These are phyloP conservation scores for Globisporangium camurandrum DNA, from an alignment of 352 stramenopile genomes.

Conservation along the genomic window DNA sequence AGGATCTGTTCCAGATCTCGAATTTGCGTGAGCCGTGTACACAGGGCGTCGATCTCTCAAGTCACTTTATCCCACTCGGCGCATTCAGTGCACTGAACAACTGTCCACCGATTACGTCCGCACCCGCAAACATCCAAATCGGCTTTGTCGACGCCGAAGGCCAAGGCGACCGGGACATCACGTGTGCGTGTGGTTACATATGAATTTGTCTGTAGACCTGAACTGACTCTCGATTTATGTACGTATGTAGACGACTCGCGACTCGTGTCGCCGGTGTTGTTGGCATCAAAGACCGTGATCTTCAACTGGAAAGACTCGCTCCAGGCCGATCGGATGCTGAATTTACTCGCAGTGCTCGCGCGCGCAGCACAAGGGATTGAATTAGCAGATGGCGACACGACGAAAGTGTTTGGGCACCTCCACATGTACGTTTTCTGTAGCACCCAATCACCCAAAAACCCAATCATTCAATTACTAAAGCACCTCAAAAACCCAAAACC, in stretches of 20 bases:
- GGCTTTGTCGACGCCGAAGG: constrained; percentile 83
- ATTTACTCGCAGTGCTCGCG: constrained; percentile 70
- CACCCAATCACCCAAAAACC: neutral
- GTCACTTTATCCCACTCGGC: constrained; percentile 60
- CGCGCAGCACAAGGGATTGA: constrained; percentile 79
- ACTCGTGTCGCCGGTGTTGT: constrained; percentile 73
- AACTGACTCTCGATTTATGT: neutral
- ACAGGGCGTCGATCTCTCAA: constrained; percentile 77
- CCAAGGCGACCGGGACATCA: constrained; percentile 82
- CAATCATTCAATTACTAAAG: neutral
- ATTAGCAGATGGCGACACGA: constrained; percentile 59
- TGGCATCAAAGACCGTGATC: constrained; percentile 82
- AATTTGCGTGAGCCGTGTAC: constrained; percentile 82
- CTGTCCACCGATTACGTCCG: constrained; percentile 33
- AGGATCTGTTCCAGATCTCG: constrained; percentile 85
- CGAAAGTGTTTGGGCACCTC: constrained; percentile 83
- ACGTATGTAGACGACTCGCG: constrained; percentile 56
- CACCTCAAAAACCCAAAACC: neutral
- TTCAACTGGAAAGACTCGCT: constrained; percentile 89
- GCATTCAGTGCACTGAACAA: constrained; percentile 69
- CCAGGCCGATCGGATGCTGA: constrained; percentile 80
- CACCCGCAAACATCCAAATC: constrained; percentile 44
- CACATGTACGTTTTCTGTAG: constrained; percentile 51
- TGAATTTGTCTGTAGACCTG: neutral
- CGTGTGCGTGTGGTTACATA: constrained; percentile 27